A percentile compares a stretch with the other conserved stretches of the same genome.
Evolutionary conservation across 495 filamentous ascomycete species (phyloP).

Genomic region (Podospora comata): DNA sequence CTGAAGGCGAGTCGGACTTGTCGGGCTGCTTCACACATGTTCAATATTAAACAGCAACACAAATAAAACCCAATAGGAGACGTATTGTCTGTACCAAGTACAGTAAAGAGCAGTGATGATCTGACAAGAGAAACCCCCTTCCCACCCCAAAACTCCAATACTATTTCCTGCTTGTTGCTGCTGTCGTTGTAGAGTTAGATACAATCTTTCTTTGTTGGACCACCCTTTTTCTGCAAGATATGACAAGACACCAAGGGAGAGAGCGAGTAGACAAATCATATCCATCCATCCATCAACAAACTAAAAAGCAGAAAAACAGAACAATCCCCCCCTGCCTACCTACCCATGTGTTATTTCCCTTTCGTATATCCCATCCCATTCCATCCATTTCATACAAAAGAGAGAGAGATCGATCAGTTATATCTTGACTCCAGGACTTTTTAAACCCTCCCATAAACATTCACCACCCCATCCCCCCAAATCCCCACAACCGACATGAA

Average conservation of each 20-base stretch:
- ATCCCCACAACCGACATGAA: conserved; percentile 76
- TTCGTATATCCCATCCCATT: background rate
- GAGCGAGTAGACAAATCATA: background rate
- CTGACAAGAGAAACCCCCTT: too few species aligned
- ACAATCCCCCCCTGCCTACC: background rate
- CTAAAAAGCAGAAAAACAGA: background rate
- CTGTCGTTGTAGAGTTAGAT: background rate
- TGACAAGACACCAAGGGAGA: background rate
- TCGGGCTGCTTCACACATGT: too few species aligned
- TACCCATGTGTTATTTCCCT: background rate
- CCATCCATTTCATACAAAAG: background rate
- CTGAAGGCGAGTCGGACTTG: too few species aligned
- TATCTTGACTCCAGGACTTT: background rate
- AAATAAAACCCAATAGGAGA: too few species aligned
- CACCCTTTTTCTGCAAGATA: background rate
- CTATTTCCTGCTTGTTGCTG: background rate
- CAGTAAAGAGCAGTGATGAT: too few species aligned
- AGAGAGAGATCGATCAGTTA: background rate
- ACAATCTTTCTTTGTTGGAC: background rate
- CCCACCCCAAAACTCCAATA: too few species aligned
- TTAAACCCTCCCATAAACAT: background rate
- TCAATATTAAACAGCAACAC: too few species aligned
- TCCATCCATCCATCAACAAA: background rate
- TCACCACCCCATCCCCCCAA: conserved; percentile 73
- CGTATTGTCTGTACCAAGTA: too few species aligned